Conservation (phyloP, 148 eudicot genomes). For the Heliamphora exappendiculata region DNA sequence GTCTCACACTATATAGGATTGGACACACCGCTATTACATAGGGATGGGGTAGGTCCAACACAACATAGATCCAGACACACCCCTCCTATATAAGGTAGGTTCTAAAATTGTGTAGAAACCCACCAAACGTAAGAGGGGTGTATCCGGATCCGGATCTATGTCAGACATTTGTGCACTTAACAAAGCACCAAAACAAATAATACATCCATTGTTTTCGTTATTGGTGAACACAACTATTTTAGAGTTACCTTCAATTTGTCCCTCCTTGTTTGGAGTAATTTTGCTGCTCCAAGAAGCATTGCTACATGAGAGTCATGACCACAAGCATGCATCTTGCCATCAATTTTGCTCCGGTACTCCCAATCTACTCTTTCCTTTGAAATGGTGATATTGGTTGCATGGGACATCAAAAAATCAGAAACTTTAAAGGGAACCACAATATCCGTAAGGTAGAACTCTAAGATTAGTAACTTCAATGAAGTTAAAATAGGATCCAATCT, state of each 20-base stretch:
- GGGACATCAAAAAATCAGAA: neutral
- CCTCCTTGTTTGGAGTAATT: conserved; percentile 30
- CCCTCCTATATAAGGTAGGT: no score
- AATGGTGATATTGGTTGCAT: neutral
- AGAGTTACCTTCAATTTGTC: conserved; percentile 33
- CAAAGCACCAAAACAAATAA: no score
- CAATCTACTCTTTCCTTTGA: conserved; percentile 48
- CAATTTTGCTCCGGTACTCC: conserved; percentile 44
- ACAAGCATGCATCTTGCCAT: conserved; percentile 58
- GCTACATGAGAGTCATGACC: conserved; percentile 58
- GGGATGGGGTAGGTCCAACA: no score
- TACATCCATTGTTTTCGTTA: no score
- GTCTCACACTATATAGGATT: no score
- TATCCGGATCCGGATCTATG: no score
- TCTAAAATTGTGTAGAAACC: no score
- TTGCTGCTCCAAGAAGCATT: conserved; percentile 58
- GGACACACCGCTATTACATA: no score
- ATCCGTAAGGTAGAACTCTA: neutral
- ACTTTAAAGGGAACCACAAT: neutral
- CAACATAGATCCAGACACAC: no score
- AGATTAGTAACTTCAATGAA: neutral
- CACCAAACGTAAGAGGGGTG: no score
- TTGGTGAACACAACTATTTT: neutral
- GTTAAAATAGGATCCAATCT: neutral
- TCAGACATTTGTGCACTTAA: no score